Percentiles rank a stretch among this genome's conserved stretches.
Evolutionary conservation across 305 asterid species (phyloP).

Genomic region (Ajuga reptans): DNA sequence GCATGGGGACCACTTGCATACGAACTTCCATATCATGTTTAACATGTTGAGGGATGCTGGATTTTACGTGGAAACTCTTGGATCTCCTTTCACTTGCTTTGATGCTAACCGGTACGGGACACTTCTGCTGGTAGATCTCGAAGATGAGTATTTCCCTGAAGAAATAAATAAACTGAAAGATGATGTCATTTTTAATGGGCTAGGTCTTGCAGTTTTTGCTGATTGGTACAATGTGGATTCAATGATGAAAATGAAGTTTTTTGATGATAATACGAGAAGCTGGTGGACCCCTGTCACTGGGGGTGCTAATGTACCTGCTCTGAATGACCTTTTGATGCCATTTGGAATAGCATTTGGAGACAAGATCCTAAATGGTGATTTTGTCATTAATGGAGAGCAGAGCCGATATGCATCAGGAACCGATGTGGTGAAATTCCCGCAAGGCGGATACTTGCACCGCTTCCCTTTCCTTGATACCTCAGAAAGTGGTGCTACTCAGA

Average conservation of each 20-base stretch:
- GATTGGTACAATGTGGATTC: constrained; percentile 97
- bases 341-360: constrained; percentile 96
- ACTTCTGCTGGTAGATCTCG: constrained; percentile 89
- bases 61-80: constrained; percentile 87
- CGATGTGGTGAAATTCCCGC: constrained; percentile 78
- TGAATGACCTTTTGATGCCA: constrained; percentile 86
- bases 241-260: constrained; percentile 95
- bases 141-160: constrained; percentile 84
- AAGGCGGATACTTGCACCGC: constrained; percentile 89
- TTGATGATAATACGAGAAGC: constrained; percentile 93
- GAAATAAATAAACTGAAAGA: constrained; percentile 73
- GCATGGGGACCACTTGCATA: constrained; percentile 98
- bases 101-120: constrained; percentile 91
- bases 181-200: constrained; percentile 64
- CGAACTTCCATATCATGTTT: constrained; percentile 90
- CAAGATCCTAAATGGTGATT: constrained; percentile 91
- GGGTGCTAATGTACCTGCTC: constrained; percentile 91
- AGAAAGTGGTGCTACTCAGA: constrained; percentile 93
- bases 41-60: constrained; percentile 91
- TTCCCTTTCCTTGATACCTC: constrained; percentile 94
- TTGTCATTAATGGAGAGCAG: constrained; percentile 81
- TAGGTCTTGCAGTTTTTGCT: constrained; percentile 86
- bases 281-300: constrained; percentile 99
- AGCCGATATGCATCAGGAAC: constrained; percentile 95
- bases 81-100: constrained; percentile 94